phyloP scores from a whole-genome alignment of 805 yeast genomes.

The Barnettozyma siamensis region DNA sequence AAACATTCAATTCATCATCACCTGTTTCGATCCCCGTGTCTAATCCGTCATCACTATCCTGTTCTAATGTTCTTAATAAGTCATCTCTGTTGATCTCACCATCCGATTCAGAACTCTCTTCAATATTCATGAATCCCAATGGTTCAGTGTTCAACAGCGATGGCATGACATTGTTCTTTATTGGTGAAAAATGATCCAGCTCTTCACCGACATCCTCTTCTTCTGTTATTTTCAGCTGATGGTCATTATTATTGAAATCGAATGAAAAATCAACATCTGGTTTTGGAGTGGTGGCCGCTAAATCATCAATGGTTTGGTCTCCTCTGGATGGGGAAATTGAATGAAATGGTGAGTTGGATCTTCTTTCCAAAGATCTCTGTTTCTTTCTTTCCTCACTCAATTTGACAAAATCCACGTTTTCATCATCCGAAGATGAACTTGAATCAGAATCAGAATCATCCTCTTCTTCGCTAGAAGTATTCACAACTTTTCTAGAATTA shows the following conservation, averaged over 20 bases:
- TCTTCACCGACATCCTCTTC: slow-evolving; percentile 65
- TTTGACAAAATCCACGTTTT: slow-evolving; percentile 66
- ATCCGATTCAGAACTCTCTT: slow-evolving; percentile 40
- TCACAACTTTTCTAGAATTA: slow-evolving; percentile 24
- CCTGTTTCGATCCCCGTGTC: slow-evolving; percentile 33
- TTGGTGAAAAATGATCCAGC: slow-evolving; percentile 17
- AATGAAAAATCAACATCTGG: slow-evolving; percentile 38
- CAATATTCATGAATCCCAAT: slow-evolving; percentile 21
- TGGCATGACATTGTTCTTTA: slow-evolving; percentile 15
- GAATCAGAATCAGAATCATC: slow-evolving; percentile 33
- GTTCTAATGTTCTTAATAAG: slow-evolving; percentile 31
- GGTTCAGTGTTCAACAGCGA: slow-evolving; percentile 19
- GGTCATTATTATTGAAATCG: slow-evolving; percentile 37
- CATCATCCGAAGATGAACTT: slow-evolving; percentile 56
- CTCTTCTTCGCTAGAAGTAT: slow-evolving; percentile 29
- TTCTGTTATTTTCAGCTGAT: slow-evolving; percentile 24
- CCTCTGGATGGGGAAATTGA: slow-evolving; percentile 15
- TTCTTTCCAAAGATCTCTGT: slow-evolving; percentile 42
- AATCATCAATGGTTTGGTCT: neutral
- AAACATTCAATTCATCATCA: slow-evolving; percentile 30
- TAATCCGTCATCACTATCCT: slow-evolving; percentile 28
- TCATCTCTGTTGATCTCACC: slow-evolving; percentile 55
- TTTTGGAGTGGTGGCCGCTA: slow-evolving; percentile 1
- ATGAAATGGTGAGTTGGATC: slow-evolving; percentile 28
- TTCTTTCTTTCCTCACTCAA: slow-evolving; percentile 64